Conservation (phyloP, 306 rosid species). For the Dalbergia cochinchinensis region DNA sequence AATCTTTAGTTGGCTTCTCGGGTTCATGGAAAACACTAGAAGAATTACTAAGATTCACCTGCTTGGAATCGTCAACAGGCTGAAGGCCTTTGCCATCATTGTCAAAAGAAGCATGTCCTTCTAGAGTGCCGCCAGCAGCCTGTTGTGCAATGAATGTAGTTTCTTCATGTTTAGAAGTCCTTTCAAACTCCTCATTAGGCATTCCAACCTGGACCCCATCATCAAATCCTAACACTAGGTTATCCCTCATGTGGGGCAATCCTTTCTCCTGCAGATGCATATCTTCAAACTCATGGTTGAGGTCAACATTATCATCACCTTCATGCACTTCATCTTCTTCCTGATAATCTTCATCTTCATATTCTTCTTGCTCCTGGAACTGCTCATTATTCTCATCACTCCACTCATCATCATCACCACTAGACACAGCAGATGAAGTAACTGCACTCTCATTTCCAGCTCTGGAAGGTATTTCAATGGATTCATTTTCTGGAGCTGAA, state of each 20-base stretch:
- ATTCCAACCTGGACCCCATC: slow-evolving; percentile 97
- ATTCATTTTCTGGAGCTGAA: slow-evolving; percentile 59
- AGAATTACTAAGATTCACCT: slow-evolving; percentile 56
- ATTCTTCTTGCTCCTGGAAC: slow-evolving; percentile 94
- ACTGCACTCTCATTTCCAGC: slow-evolving; percentile 59
- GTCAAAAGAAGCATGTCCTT: slow-evolving; percentile 63
- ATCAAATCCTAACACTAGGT: slow-evolving; percentile 86
- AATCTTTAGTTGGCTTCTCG: slow-evolving; percentile 62
- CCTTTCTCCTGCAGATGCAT: slow-evolving; percentile 79
- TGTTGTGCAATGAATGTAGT: slow-evolving; percentile 52
- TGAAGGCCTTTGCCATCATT: slow-evolving; percentile 59
- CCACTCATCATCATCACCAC: slow-evolving; percentile 94
- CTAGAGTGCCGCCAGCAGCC: slow-evolving; percentile 51
- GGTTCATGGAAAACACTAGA: slow-evolving; percentile 67
- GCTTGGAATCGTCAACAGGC: slow-evolving; percentile 57
- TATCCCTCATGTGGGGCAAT: slow-evolving; percentile 78
- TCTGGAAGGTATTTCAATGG: slow-evolving; percentile 46
- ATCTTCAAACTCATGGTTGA: slow-evolving; percentile 64
- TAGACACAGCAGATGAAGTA: slow-evolving; percentile 57
- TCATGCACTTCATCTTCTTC: slow-evolving; percentile 97
- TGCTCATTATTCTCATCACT: slow-evolving; percentile 74
- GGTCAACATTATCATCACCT: slow-evolving; percentile 73
- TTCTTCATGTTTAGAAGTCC: slow-evolving; percentile 61
- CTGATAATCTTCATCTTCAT: slow-evolving; percentile 90
- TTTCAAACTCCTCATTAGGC: slow-evolving; percentile 89